Base-by-base conservation (phyloP, 192 early-diverging fungal species). In the Backusella luteola region DNA sequence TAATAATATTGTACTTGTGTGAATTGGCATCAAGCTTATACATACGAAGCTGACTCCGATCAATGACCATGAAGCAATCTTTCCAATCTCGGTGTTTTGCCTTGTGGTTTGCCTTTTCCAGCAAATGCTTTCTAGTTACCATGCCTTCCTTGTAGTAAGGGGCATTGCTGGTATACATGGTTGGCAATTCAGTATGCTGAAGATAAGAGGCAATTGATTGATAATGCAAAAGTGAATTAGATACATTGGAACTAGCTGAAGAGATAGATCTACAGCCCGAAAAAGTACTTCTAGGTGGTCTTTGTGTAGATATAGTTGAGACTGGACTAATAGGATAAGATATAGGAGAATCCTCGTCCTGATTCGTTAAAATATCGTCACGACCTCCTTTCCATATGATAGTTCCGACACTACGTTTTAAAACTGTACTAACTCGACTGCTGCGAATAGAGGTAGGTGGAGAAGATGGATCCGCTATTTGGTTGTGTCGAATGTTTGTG, bases 61-160 rank as follows among this genome's bases (percentile, higher is more conserved):
- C 90, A 34, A 92, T 83, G 0, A 95, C 86, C 36, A 93, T 92
- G 49, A 93, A 92, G 69, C 93, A 90, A 35, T 96, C 94, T 71
- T 87, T 87, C 97, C 97, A 97, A 29, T 88, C 88, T 4, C 96
- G 89, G 78, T 95, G 84, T 32, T 91, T 90, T 6, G 95, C 94
- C 83, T 93, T 94, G 66, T 93, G 89, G 68, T 91, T 92, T 0
- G 87, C 86, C 6, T 87, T 81, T 80, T 96, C 95, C 74, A 91
- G 86, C 71, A 94, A 79, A 79, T 96, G 94, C 80, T 98, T 98
- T 49, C 96, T 87, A 73, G 94, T 90, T 36, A 98, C 86, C 41
- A 94, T 84, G n/a, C 94, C 92, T 78, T 94, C 92, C 71, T 90
- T 90, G 17, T 86, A 83, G 52, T 82, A 84, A 70, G 87, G 79